Percentiles rank a stretch among this genome's conserved stretches.
Evolutionary conservation across 2,329 filamentous ascomycete species (phyloP).

Genomic region (Ophiosphaerella korrae): DNA sequence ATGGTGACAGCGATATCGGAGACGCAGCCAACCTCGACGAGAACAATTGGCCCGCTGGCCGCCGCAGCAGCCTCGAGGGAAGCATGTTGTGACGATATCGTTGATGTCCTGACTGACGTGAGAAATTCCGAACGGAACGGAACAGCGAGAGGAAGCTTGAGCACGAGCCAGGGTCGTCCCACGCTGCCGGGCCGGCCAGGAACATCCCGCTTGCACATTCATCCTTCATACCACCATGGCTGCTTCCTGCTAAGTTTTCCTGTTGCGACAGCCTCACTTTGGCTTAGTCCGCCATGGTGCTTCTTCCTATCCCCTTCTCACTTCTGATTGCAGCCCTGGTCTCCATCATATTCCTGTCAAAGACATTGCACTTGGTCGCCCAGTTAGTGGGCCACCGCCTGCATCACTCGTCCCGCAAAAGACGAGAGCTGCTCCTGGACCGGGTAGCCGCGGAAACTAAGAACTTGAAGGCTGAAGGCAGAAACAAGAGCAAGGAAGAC

Average conservation of each 20-base stretch:
- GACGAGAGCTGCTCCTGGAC: slow-evolving; percentile 41
- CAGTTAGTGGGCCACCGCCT: slow-evolving; percentile 37
- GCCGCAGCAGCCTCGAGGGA: slow-evolving; percentile 26
- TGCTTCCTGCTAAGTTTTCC: slow-evolving; percentile 7
- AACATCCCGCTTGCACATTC: slow-evolving; percentile 34
- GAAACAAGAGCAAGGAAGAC: slow-evolving; percentile 50
- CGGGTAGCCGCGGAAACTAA: slow-evolving; percentile 39
- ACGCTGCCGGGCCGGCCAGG: slow-evolving; percentile 22
- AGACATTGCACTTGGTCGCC: slow-evolving; percentile 33
- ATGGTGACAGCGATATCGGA: background rate
- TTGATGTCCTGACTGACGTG: background rate
- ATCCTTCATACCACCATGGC: slow-evolving; percentile 10
- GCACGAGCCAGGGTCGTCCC: slow-evolving; percentile 19
- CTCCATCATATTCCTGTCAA: slow-evolving; percentile 30
- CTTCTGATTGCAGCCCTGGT: slow-evolving; percentile 29
- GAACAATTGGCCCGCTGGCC: slow-evolving; percentile 32
- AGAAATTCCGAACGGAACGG: background rate
- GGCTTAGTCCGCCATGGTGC: slow-evolving; percentile 30
- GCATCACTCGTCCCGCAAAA: slow-evolving; percentile 37
- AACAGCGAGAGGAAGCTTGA: slow-evolving; percentile 9
- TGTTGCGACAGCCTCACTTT: slow-evolving; percentile 11
- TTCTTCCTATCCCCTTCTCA: slow-evolving; percentile 32
- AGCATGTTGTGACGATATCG: slow-evolving; percentile 26
- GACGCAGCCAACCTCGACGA: slow-evolving; percentile 7
- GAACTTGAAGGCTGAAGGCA: slow-evolving; percentile 23